These are phyloP conservation scores for Oryza glumipatula DNA, from an alignment of 176 grass and related monocot genomes.

Conservation along the genomic window DNA sequence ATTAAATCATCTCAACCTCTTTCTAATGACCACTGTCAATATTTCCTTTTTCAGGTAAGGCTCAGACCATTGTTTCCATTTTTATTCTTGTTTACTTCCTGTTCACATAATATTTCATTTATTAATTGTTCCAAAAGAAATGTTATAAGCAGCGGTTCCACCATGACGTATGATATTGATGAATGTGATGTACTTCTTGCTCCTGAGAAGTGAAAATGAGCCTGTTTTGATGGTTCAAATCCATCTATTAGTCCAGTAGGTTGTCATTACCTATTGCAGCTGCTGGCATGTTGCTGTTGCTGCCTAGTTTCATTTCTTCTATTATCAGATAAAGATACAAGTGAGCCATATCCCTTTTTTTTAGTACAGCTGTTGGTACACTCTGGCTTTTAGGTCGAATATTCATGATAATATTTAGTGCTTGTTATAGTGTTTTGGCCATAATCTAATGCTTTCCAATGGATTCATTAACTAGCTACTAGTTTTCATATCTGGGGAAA, in stretches of 20 bases:
- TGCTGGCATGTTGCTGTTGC: neutral
- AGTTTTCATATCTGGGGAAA: neutral
- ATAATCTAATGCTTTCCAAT: neutral
- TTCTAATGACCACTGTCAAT: constrained; percentile 69
- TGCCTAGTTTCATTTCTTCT: neutral
- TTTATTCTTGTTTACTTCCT: neutral
- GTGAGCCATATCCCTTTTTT: neutral
- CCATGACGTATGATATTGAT: neutral
- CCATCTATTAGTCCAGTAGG: neutral
- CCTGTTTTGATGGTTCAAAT: neutral
- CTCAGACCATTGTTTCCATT: neutral
- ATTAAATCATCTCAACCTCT: constrained; percentile 61
- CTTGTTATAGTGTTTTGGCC: neutral
- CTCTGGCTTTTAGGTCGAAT: neutral
- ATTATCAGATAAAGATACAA: neutral
- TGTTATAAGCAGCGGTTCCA: neutral
- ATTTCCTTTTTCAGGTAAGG: constrained; percentile 69
- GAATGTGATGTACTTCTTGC: neutral
- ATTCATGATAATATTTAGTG: neutral
- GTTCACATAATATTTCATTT: neutral
- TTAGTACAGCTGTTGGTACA: neutral
- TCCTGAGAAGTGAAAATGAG: neutral
- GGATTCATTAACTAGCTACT: neutral
- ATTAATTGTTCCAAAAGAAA: constrained; percentile 9
- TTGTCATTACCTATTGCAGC: neutral